A percentile compares a stretch with the other conserved stretches of the same genome.
phyloP scores from a whole-genome alignment of 169 alveolate genomes.

The Fabrea salina region DNA sequence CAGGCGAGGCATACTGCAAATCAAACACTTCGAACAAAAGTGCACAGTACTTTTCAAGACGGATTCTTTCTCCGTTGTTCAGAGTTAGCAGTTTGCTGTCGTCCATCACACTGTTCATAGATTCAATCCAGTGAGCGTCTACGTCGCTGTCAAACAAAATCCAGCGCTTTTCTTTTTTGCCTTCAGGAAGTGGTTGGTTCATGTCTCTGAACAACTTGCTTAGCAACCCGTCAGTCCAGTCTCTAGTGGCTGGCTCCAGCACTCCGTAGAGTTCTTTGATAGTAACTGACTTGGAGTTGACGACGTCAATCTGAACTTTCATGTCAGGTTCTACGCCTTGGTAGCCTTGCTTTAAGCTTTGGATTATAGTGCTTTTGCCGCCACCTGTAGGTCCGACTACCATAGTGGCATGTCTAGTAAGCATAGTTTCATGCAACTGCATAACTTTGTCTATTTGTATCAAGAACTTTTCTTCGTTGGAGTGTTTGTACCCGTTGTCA shows the following conservation, averaged over 20 bases:
- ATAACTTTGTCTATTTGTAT: slow-evolving; percentile 87
- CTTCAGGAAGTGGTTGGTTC: slow-evolving; percentile 59
- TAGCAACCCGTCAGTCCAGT: slow-evolving; percentile 86
- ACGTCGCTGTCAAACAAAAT: slow-evolving; percentile 85
- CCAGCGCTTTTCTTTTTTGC: slow-evolving; percentile 80
- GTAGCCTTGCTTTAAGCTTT: slow-evolving; percentile 82
- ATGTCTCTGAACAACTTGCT: slow-evolving; percentile 82
- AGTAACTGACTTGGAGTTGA: slow-evolving; percentile 91
- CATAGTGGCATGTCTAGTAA: slow-evolving; percentile 93
- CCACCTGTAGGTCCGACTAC: slow-evolving; percentile 93
- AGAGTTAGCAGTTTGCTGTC: slow-evolving; percentile 81
- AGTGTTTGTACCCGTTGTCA: slow-evolving; percentile 51
- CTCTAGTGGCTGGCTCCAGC: slow-evolving; percentile 81
- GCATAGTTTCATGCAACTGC: slow-evolving; percentile 93
- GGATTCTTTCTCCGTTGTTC: slow-evolving; percentile 83
- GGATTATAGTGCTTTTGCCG: slow-evolving; percentile 89
- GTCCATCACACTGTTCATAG: slow-evolving; percentile 89
- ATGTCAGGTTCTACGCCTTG: slow-evolving; percentile 71
- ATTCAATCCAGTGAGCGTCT: slow-evolving; percentile 89
- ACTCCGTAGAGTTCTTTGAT: slow-evolving; percentile 92
- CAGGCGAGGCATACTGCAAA: slow-evolving; percentile 87
- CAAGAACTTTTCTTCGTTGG: slow-evolving; percentile 70
- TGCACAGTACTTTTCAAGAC: slow-evolving; percentile 74
- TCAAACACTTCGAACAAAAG: slow-evolving; percentile 80
- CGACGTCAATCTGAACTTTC: slow-evolving; percentile 76